Conservation (phyloP, 768 basidiomycete species). For the Serendipita sp. region DNA sequence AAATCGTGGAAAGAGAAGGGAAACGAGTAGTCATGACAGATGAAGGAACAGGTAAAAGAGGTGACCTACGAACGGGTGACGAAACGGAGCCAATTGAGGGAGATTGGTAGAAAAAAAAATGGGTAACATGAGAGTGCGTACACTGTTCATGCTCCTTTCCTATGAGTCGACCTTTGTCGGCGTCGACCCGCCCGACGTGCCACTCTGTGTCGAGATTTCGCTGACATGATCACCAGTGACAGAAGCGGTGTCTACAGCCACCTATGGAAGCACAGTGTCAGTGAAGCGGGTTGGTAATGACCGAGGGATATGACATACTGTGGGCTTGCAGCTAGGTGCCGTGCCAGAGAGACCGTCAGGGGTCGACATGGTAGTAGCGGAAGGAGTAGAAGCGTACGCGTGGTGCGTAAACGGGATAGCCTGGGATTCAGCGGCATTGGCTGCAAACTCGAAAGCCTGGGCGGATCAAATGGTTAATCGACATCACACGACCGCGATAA, state of each 20-base stretch:
- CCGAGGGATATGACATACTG: not conserved
- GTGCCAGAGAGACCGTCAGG: not conserved
- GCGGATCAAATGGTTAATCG: too few relatives aligned
- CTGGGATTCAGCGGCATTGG: not conserved
- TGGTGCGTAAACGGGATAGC: not conserved
- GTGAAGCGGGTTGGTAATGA: not conserved
- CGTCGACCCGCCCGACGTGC: not conserved
- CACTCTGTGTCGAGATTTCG: not conserved
- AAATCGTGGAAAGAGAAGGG: not conserved
- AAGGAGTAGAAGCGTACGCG: not conserved
- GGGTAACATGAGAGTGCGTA: too few relatives aligned
- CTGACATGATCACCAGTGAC: not conserved
- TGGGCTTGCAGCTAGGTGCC: slow-evolving; percentile 2
- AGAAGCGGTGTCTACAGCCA: not conserved
- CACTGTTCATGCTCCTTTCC: too few relatives aligned
- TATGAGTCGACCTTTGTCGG: not conserved
- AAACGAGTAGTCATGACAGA: not conserved
- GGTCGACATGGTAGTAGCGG: not conserved
- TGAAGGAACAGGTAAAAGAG: not conserved
- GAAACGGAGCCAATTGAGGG: not conserved
- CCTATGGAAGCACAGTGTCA: not conserved
- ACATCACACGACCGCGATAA: not conserved
- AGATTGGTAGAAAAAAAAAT: too few relatives aligned
- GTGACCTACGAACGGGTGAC: not conserved
- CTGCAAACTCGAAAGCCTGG: not conserved